Base-by-base conservation (phyloP, 352 stramenopile genomes). In the Phytophthora sp. region DNA sequence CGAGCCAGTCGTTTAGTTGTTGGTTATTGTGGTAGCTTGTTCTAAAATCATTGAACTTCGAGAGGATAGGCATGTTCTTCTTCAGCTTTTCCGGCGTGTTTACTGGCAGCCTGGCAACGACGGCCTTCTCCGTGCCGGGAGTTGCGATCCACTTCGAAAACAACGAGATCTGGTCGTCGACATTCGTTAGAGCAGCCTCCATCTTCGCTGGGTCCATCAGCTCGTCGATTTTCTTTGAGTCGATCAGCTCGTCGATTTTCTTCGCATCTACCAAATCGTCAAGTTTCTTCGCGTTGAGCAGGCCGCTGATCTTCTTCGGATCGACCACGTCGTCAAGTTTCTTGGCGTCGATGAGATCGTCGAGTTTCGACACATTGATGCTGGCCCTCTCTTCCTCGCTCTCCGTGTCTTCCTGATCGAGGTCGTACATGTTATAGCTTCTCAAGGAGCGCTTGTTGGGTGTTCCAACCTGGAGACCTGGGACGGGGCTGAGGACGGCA, bases 161-260 rank as follows among this genome's bases (percentile, higher is more conserved):
- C 23, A 65, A 39, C 1, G 39, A 12, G 32, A 30, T 18, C 42
- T 35, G 20, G 0, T 32, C 32, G 37, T 54, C 38, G 3, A 32
- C 1, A 31, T 50, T 27, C 1, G 4, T 17, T 15, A 64, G 43
- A 1, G 27, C 45, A n/a, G 5, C n/a, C 9, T 31, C n/a, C 17
- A 64, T 54, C 20, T 57, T 54, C 12, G 42, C 31, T 4, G 37
- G 18, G 3, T 26, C 18, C n/a, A 57, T 15, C n/a, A 61, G 24
- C 7, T 61, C 42, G 26, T 53, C 38, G 20, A 61, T 27, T 15
- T 44, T 35, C 12, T 9, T 5, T 28, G 27, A 2, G 15, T 53
- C 41, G n/a, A 61, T 30, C n/a, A n/a, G n/a, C n/a, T 18, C 4
- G 26, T 24, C 51, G 35, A 24, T 59, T 38, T 59, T 59, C 51